phyloP scores from a whole-genome alignment of 1,284 basidiomycete species.

The Lentinula novae-zelandiae region DNA sequence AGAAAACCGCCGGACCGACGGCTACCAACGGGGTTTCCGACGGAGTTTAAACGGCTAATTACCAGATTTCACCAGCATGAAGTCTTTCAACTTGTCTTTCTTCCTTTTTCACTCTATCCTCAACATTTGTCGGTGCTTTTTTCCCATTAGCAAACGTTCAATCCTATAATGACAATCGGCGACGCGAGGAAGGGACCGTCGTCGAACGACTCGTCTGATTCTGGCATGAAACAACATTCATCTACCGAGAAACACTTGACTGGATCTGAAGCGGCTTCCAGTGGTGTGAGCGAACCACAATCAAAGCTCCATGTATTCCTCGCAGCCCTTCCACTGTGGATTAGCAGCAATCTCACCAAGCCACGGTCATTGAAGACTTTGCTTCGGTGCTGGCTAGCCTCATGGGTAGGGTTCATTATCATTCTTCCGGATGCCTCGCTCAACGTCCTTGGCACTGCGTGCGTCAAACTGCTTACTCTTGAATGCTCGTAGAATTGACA shows the following conservation, averaged over 20 bases:
- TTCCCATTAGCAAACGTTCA: neutral
- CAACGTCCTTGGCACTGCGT: constrained; percentile 22
- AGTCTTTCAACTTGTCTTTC: neutral
- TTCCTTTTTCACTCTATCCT: neutral
- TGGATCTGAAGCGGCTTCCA: neutral
- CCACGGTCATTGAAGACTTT: constrained; percentile 20
- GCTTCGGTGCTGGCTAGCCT: constrained; percentile 23
- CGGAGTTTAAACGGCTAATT: neutral
- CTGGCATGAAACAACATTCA: neutral
- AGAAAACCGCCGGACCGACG: neutral
- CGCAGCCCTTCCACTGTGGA: constrained; percentile 19
- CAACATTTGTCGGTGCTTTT: neutral
- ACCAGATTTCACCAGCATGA: neutral
- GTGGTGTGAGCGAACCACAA: neutral
- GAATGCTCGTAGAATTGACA: neutral
- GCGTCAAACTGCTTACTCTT: neutral
- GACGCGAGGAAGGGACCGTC: neutral
- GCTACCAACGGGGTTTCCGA: neutral
- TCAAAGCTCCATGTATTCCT: neutral
- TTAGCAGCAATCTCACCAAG: constrained; percentile 18
- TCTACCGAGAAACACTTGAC: neutral
- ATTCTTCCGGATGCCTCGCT: constrained; percentile 23
- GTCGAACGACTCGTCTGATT: neutral
- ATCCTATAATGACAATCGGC: neutral
- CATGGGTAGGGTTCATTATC: constrained; percentile 21